Base-by-base conservation (phyloP, 495 filamentous ascomycete genomes). In the Podospora fimiseda region DNA sequence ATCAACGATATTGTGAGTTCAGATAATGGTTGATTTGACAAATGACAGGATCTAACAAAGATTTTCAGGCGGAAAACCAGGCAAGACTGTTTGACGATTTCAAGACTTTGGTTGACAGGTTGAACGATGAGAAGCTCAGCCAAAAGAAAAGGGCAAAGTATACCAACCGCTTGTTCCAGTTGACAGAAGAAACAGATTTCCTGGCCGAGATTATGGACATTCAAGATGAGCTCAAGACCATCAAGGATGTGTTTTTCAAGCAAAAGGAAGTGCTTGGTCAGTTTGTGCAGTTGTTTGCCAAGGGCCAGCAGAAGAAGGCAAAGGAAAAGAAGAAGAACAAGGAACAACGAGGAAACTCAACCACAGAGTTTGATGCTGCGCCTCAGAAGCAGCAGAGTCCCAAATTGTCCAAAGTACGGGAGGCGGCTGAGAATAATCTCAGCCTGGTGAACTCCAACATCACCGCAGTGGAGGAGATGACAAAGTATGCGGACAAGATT, bases 1-100 rank as follows among this genome's bases (percentile, higher is more conserved):
- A 60, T 60, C 41, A 60, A 57, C 45, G 49, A 51, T 4, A 49
- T 60, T 18, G 52, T 53, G 13, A 59, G 53, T 15, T n/a, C n/a
- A n/a, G n/a, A n/a, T n/a, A n/a, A n/a, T n/a, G n/a, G n/a, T n/a
- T n/a, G n/a, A n/a, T n/a, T n/a, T n/a, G n/a, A n/a, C n/a, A n/a
- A n/a, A n/a, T n/a, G n/a, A n/a, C n/a, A n/a, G n/a, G n/a, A n/a
- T n/a, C n/a, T n/a, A n/a, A n/a, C n/a, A n/a, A n/a, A n/a, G n/a
- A n/a, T 7, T 9, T 50, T 18, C 20, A 50, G 48, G 37, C 49
- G 2, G 49, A 51, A 18, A 11, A n/a, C 4, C 49, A 43, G 33
- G 38, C 49, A 27, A 7, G 14, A 2, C 38, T 41, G 7, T 51
- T 51, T 27, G 9, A 43, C 8, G 9, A 51, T 2, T 51, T 51